Evolutionary conservation across 495 filamentous ascomycete species (phyloP), one percentile per base, ranked within the genome.

Genomic region (Penicillium robsamsonii): DNA sequence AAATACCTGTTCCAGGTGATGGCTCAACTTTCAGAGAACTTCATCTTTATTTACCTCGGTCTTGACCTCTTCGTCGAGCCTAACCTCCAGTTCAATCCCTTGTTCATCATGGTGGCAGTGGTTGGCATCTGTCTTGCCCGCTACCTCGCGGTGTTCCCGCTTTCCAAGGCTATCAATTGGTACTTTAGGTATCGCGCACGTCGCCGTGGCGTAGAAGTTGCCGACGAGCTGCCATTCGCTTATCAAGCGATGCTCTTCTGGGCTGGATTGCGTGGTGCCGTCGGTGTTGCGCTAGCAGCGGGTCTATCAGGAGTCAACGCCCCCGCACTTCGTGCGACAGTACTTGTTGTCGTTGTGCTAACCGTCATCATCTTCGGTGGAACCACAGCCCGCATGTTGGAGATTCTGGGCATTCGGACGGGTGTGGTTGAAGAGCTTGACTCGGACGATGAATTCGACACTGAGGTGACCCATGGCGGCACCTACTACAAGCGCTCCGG

Each of bases 291-390:
- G 3, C 81, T 98, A 35, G 93, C 94, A n/a, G 94, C 92, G 13
- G 87, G 94, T 25, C 80, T 98, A 31, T 66, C 70, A 3, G 94
- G 91, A 31, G 79, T 81, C 24, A 94, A 96, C 62, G 85, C 82
- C 8, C 87, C 85, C 42, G 85, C 88, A 3, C 75, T 98, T 31
- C 86, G 88, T 57, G 93, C 93, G 4, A 98, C 94, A 0, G 92
- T 98, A 15, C 81, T 98, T 4, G 94, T 98, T 3, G 95, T 97
- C 2, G 94, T 98, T 9, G 93, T 98, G 58, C 79, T 98, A 40
- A 97, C 94, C 1, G 94, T 98, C 56, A 97, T 98, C 65, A 96
- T 98, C 43, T 98, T 98, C 64, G 94, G 94, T 40, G 95, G 94
- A 37, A 98, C 95, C 20, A 98, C 94, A 2, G 91, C 94, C n/a